These are phyloP conservation scores for Rosellinia necatrix DNA, from an alignment of 2,329 filamentous ascomycete species.

Conservation along the genomic window DNA sequence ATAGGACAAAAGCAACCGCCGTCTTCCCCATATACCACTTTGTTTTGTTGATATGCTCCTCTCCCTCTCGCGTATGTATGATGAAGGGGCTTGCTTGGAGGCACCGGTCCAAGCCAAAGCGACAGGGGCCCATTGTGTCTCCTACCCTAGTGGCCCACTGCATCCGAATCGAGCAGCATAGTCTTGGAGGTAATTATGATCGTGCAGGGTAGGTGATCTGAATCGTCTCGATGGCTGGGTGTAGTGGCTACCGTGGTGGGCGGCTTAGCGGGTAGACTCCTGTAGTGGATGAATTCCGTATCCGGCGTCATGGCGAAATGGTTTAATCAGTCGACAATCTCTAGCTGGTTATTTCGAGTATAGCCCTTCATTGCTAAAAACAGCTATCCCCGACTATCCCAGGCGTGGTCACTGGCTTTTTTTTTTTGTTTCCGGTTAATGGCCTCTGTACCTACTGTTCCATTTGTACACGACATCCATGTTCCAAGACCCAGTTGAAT, in stretches of 20 bases:
- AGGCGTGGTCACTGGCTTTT: too few relatives aligned
- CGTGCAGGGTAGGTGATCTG: slow-evolving; percentile 6
- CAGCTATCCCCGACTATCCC: too few relatives aligned
- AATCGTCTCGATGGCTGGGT: slow-evolving; percentile 7
- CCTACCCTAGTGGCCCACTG: slow-evolving; percentile 14
- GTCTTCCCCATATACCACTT: slow-evolving; percentile 22
- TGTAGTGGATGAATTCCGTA: too few relatives aligned
- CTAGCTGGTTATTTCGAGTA: too few relatives aligned
- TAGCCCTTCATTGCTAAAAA: too few relatives aligned
- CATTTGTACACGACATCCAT: background rate
- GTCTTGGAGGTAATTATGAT: slow-evolving; percentile 6
- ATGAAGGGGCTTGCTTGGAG: slow-evolving; percentile 10
- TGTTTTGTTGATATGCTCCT: slow-evolving; percentile 4
- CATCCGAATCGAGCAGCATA: slow-evolving; percentile 8
- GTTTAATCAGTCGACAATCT: background rate
- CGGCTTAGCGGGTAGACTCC: background rate
- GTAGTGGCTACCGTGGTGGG: background rate
- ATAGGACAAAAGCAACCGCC: background rate
- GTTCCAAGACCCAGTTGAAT: slow-evolving; percentile 15
- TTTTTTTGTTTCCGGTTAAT: too few relatives aligned
- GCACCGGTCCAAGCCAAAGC: slow-evolving; percentile 5
- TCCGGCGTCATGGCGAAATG: background rate
- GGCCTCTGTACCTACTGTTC: too few relatives aligned
- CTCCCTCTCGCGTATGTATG: slow-evolving; percentile 5
- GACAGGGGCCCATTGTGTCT: slow-evolving; percentile 9